Conservation (phyloP, 164 flowering plant genomes). For the Vitis labrusca region DNA sequence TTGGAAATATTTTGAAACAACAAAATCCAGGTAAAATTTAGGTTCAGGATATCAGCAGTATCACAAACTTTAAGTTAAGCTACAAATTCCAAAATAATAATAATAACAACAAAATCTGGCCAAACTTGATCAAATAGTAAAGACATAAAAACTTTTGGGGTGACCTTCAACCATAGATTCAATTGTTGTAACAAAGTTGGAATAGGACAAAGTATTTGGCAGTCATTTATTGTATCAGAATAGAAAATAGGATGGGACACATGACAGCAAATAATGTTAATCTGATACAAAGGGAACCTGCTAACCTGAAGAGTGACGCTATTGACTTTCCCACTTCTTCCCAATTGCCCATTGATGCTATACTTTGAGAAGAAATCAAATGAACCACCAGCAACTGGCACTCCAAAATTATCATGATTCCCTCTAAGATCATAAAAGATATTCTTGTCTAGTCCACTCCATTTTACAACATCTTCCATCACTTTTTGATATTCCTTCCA, state of each 20-base stretch:
- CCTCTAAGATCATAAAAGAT: conserved; percentile 92
- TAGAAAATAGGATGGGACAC: background rate
- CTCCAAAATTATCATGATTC: conserved; percentile 96
- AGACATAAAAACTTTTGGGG: too few species aligned
- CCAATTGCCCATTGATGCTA: conserved; percentile 67
- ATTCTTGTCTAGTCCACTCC: conserved; percentile 72
- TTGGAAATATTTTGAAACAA: too few species aligned
- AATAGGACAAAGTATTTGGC: too few species aligned
- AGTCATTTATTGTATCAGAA: too few species aligned
- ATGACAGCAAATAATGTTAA: background rate
- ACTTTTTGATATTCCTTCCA: conserved; percentile 76
- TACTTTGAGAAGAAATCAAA: conserved; percentile 77
- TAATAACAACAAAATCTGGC: too few species aligned
- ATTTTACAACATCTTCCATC: conserved; percentile 61
- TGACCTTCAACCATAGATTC: too few species aligned
- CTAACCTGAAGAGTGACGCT: conserved; percentile 78
- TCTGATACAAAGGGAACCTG: background rate
- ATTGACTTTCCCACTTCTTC: conserved; percentile 62
- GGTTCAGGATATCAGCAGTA: too few species aligned
- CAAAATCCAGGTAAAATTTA: too few species aligned
- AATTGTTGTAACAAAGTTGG: too few species aligned
- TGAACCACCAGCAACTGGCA: conserved; percentile 60
- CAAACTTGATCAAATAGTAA: too few species aligned
- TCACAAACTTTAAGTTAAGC: too few species aligned
- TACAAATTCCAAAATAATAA: too few species aligned